Evolutionary conservation across 2,329 filamentous ascomycete species (phyloP).

Genomic region (Pseudogymnoascus sp.): DNA sequence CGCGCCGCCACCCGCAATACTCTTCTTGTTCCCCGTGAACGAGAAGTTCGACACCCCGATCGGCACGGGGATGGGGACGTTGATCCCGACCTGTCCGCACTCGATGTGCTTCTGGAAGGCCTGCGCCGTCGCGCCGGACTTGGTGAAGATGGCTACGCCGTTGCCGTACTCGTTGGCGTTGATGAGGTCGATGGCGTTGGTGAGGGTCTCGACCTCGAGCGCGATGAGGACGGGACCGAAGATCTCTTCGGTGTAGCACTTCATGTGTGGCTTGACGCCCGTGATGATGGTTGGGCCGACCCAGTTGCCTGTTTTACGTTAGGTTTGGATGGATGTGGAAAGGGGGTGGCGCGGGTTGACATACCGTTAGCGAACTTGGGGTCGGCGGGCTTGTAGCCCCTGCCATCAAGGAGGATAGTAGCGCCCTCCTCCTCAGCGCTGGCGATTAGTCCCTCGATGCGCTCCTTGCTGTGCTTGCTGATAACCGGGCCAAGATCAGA

Average conservation of each 20-base stretch:
- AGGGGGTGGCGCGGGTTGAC: background rate
- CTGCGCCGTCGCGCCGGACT: slow-evolving; percentile 66
- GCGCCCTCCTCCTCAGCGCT: slow-evolving; percentile 74
- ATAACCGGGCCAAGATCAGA: slow-evolving; percentile 78
- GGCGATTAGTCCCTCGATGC: slow-evolving; percentile 67
- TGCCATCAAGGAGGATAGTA: slow-evolving; percentile 71
- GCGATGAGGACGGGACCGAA: slow-evolving; percentile 79
- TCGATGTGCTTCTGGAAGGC: slow-evolving; percentile 74
- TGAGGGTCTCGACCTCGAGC: slow-evolving; percentile 66
- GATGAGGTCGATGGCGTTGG: slow-evolving; percentile 73
- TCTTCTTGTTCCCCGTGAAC: slow-evolving; percentile 77
- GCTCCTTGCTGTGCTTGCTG: slow-evolving; percentile 65
- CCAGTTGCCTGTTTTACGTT: slow-evolving; percentile 50
- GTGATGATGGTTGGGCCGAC: slow-evolving; percentile 75
- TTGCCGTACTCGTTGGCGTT: slow-evolving; percentile 84
- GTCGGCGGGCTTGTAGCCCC: slow-evolving; percentile 56
- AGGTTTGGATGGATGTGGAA: background rate
- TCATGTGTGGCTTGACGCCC: slow-evolving; percentile 72
- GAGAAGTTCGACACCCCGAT: slow-evolving; percentile 55
- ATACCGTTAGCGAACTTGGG: slow-evolving; percentile 65
- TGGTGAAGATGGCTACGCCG: slow-evolving; percentile 77
- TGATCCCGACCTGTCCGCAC: slow-evolving; percentile 78
- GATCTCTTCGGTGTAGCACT: slow-evolving; percentile 77
- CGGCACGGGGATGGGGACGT: slow-evolving; percentile 66
- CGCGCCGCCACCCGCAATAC: slow-evolving; percentile 80